Percentiles rank a stretch among this genome's conserved stretches.
These are phyloP conservation scores for Rhododendron ovatum DNA, from an alignment of 148 eudicot species.

Conservation along the genomic window DNA sequence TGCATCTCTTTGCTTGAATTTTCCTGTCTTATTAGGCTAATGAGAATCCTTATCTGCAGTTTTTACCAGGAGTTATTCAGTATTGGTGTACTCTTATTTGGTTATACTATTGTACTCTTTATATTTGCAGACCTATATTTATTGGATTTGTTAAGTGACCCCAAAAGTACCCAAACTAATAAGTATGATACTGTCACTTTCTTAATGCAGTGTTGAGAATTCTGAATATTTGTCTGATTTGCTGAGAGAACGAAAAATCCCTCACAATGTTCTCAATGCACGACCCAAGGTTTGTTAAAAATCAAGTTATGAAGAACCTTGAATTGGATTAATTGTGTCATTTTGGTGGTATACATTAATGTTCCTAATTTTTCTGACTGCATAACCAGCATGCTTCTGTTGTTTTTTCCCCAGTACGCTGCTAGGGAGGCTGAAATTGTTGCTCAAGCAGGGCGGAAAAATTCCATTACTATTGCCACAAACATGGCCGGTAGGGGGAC, in stretches of 20 bases:
- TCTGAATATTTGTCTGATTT: conserved; percentile 79
- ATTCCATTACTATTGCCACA: conserved; percentile 93
- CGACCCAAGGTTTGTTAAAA: conserved; percentile 76
- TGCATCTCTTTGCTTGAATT: conserved; percentile 1
- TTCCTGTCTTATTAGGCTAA: conserved; percentile 1
- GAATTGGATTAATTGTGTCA: background rate
- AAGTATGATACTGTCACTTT: conserved; percentile 14
- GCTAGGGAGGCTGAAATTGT: conserved; percentile 98
- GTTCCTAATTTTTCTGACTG: background rate
- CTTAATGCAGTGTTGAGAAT: conserved; percentile 82
- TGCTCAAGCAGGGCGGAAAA: conserved; percentile 95
- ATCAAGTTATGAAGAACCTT: conserved; percentile 6
- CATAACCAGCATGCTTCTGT: background rate
- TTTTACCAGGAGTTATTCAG: background rate
- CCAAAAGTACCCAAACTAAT: background rate
- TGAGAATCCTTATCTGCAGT: background rate
- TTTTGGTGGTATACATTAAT: background rate
- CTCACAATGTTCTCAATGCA: conserved; percentile 98
- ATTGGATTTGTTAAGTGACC: background rate
- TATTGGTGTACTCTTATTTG: background rate
- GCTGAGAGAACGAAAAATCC: conserved; percentile 60
- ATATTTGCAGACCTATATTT: background rate
- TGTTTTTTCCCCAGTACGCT: conserved; percentile 64
- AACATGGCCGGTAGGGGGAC: conserved; percentile 99
- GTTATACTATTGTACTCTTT: background rate